Evolutionary conservation across 352 stramenopile genomes (phyloP).

Genomic region (Pythium aquatile): DNA sequence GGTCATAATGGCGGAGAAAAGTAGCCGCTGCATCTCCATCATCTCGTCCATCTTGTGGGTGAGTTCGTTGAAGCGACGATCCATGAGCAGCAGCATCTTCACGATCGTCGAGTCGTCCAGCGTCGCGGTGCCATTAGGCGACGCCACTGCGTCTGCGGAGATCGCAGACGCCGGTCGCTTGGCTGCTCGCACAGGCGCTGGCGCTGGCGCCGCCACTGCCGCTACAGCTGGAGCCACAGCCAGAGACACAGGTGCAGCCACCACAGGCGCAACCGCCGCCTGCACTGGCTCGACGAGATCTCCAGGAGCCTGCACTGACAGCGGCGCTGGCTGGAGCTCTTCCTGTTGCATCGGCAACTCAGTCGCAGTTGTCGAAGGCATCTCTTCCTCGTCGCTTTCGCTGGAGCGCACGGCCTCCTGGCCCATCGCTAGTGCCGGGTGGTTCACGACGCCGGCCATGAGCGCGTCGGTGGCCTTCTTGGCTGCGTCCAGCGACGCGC

Average conservation of each 20-base stretch:
- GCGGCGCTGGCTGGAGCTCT: not conserved
- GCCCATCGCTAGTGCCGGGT: not conserved
- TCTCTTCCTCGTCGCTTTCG: conserved; percentile 2
- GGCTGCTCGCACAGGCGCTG: conserved; percentile 14
- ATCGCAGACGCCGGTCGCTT: conserved; percentile 29
- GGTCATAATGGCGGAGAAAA: conserved; percentile 58
- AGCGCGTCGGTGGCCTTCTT: conserved; percentile 24
- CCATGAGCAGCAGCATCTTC: conserved; percentile 62
- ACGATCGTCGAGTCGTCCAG: conserved; percentile 29
- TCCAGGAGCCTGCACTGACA: not conserved
- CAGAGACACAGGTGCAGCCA: not conserved
- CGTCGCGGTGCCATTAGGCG: not conserved
- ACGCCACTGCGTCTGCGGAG: conserved; percentile 5
- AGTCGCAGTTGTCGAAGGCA: not conserved
- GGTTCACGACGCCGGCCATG: conserved; percentile 4
- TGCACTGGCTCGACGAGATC: not conserved
- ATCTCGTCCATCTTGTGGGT: conserved; percentile 72
- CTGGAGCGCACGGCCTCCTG: not conserved
- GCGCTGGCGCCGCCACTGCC: not conserved
- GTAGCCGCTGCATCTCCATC: conserved; percentile 67
- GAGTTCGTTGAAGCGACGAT: conserved; percentile 75
- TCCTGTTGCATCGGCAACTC: conserved; percentile 1
- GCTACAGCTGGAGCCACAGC: not conserved
- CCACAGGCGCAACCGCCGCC: not conserved
- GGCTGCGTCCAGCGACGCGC: conserved; percentile 19